Percentiles rank a stretch among this genome's conserved stretches.
phyloP scores from a whole-genome alignment of 176 grass and related monocot species.

The Poa annua region DNA sequence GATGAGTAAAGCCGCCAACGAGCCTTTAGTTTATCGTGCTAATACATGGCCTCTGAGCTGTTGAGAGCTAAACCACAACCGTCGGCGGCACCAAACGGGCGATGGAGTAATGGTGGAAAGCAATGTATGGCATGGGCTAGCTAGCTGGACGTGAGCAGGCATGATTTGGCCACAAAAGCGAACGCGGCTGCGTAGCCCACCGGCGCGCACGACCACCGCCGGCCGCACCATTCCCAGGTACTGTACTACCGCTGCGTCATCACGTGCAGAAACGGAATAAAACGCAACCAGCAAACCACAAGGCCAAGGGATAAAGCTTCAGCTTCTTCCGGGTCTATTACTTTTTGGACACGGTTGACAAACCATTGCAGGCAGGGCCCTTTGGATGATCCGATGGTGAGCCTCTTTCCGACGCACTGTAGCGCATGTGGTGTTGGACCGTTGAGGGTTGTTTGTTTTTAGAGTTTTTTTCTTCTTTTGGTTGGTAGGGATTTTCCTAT shows the following conservation, averaged over 20 bases:
- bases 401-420: not conserved
- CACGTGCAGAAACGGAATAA: not conserved
- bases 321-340: not conserved
- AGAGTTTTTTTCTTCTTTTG: too few species aligned
- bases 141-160: not conserved
- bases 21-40: not conserved
- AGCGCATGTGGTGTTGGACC: not conserved
- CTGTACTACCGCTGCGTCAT: not conserved
- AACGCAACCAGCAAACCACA: not conserved
- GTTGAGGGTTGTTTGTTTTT: too few species aligned
- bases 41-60: not conserved
- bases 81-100: not conserved
- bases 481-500: too few species aligned
- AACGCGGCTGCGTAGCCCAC: not conserved
- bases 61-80: conserved; percentile 13
- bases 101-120: not conserved
- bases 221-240: conserved; percentile 10
- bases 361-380: not conserved
- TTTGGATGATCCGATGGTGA: not conserved
- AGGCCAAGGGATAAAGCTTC: not conserved
- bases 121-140: not conserved
- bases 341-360: not conserved
- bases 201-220: conserved; percentile 19
- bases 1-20: too few species aligned
- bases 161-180: conserved; percentile 5